phyloP scores from a whole-genome alignment of 2,329 filamentous ascomycete genomes.

The Bipolaris cookei region DNA sequence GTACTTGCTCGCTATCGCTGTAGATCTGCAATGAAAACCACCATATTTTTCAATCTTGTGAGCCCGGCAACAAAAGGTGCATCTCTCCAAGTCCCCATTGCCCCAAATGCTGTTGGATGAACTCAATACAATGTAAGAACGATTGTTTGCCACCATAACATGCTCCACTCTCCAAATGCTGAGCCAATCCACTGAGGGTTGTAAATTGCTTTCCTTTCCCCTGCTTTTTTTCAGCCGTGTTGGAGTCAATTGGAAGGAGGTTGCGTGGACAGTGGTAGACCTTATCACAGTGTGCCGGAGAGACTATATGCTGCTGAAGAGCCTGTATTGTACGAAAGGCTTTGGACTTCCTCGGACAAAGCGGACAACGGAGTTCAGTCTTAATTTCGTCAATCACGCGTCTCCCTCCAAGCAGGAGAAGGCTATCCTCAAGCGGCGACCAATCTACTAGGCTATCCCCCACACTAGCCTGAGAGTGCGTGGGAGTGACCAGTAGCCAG shows the following conservation, averaged over 20 bases:
- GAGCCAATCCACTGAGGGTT: constrained; percentile 15
- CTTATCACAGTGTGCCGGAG: background rate
- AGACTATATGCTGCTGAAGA: background rate
- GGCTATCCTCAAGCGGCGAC: constrained; percentile 4
- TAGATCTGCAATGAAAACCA: background rate
- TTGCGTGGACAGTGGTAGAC: background rate
- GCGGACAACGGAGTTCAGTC: constrained; percentile 1
- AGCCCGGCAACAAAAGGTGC: constrained; percentile 8
- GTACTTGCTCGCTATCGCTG: background rate
- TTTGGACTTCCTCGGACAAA: constrained; percentile 1
- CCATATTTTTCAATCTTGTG: background rate
- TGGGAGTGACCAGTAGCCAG: constrained; percentile 8
- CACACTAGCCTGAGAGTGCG: constrained; percentile 2
- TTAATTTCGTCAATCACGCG: background rate
- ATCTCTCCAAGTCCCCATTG: constrained; percentile 15
- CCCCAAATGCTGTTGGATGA: constrained; percentile 13
- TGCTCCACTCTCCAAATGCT: constrained; percentile 16
- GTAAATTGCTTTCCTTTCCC: constrained; percentile 13
- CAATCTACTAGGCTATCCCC: constrained; percentile 1
- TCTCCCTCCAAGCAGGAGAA: background rate
- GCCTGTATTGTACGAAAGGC: constrained; percentile 3
- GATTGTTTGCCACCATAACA: constrained; percentile 9
- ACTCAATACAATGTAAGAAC: constrained; percentile 10
- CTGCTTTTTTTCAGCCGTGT: background rate
- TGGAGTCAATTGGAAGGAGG: background rate